A percentile compares a stretch with the other conserved stretches of the same genome.
These are phyloP conservation scores for Xylariaceae sp. DNA, from an alignment of 2,329 filamentous ascomycete species.

Conservation along the genomic window DNA sequence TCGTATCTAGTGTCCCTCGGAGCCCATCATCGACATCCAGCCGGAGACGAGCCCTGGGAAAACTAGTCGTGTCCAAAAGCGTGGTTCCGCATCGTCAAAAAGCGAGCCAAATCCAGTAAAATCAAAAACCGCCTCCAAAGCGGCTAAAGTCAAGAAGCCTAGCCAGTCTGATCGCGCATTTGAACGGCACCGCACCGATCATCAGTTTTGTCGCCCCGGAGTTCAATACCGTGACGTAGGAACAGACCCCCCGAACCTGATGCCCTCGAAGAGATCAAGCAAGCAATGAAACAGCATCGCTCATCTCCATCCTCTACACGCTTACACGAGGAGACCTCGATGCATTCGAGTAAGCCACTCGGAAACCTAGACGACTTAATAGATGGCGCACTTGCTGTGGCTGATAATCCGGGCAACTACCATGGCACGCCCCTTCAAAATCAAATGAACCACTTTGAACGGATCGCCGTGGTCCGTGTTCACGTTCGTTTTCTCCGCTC, in stretches of 20 bases:
- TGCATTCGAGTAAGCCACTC: conserved; percentile 10
- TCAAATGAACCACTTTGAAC: too few species aligned
- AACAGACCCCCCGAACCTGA: not conserved
- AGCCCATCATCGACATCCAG: not conserved
- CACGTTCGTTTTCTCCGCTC: too few species aligned
- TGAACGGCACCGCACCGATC: conserved; percentile 25
- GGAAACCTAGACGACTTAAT: too few species aligned
- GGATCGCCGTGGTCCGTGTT: too few species aligned
- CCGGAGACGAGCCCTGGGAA: not conserved
- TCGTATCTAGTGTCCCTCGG: conserved; percentile 19
- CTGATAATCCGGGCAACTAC: too few species aligned
- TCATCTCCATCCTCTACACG: conserved; percentile 17
- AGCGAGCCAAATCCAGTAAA: conserved; percentile 17
- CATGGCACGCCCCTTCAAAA: too few species aligned
- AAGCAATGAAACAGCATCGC: not conserved
- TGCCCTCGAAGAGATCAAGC: conserved; percentile 12
- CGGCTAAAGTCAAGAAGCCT: conserved; percentile 15
- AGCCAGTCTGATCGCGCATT: conserved; percentile 19
- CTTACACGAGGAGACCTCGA: conserved; percentile 17
- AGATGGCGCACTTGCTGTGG: too few species aligned
- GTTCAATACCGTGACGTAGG: conserved; percentile 9
- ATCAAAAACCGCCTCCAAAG: conserved; percentile 5
- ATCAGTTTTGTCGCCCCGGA: conserved; percentile 21
- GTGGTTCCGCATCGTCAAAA: conserved; percentile 8
- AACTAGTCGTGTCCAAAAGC: conserved; percentile 1